phyloP scores from a whole-genome alignment of 2,329 filamentous ascomycete species.

The Corinectria fuckeliana region DNA sequence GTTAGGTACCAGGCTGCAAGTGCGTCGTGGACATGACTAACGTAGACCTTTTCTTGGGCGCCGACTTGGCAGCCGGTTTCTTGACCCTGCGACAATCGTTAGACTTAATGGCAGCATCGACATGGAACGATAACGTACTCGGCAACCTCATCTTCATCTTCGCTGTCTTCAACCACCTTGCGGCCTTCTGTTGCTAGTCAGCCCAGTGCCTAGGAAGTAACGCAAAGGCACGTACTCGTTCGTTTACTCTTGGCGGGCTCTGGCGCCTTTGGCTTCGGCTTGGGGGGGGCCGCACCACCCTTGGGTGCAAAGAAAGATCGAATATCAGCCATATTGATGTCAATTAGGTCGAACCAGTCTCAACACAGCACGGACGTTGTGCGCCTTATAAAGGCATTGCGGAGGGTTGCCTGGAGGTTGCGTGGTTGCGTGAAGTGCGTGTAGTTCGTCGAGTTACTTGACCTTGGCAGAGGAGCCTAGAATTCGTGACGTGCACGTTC shows the following conservation, averaged over 20 bases:
- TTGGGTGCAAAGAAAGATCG: slow-evolving; percentile 88
- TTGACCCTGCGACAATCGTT: slow-evolving; percentile 47
- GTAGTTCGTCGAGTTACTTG: neutral
- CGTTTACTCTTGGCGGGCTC: slow-evolving; percentile 52
- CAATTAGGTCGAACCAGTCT: slow-evolving; percentile 7
- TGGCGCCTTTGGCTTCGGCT: slow-evolving; percentile 56
- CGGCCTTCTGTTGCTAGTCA: slow-evolving; percentile 54
- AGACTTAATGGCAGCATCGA: slow-evolving; percentile 15
- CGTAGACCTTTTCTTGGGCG: slow-evolving; percentile 62
- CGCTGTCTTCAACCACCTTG: slow-evolving; percentile 81
- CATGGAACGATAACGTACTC: slow-evolving; percentile 50
- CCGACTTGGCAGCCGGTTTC: slow-evolving; percentile 59
- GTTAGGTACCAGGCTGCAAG: slow-evolving; percentile 5
- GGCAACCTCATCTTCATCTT: slow-evolving; percentile 69
- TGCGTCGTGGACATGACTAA: slow-evolving; percentile 41
- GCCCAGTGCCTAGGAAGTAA: neutral
- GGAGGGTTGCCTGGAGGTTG: slow-evolving; percentile 31
- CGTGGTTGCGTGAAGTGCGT: slow-evolving; percentile 23
- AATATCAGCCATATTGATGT: slow-evolving; percentile 79
- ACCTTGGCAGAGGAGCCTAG: slow-evolving; percentile 36
- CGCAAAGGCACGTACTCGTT: slow-evolving; percentile 48
- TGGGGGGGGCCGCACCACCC: slow-evolving; percentile 62
- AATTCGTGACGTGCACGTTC: slow-evolving; percentile 45
- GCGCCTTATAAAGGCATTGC: slow-evolving; percentile 32
- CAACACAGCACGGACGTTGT: slow-evolving; percentile 2